Conservation (phyloP, 2,329 filamentous ascomycete species). For the Scedosporium minutisporum region DNA sequence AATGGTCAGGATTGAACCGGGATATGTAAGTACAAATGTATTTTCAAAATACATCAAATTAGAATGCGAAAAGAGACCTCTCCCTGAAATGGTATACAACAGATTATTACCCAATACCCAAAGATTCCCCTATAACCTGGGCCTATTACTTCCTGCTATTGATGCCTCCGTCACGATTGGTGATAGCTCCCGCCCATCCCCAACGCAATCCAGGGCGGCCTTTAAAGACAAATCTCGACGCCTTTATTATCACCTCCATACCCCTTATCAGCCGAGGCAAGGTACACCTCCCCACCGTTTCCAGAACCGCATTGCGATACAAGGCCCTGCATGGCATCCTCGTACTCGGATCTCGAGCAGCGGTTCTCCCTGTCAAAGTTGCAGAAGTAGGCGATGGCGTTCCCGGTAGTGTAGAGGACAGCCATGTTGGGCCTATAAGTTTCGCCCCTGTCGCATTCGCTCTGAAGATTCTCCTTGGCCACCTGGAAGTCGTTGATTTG, state of each 20-base stretch:
- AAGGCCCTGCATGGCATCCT: not conserved
- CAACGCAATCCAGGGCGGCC: not conserved
- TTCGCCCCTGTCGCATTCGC: conserved; percentile 8
- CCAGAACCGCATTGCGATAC: conserved; percentile 1
- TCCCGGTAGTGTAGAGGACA: conserved; percentile 8
- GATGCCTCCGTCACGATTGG: too few relatives aligned
- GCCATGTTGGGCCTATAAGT: conserved; percentile 4
- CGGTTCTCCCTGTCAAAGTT: conserved; percentile 7
- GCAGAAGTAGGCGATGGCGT: conserved; percentile 10
- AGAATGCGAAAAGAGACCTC: not conserved
- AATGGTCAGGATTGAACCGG: not conserved
- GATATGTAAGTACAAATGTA: not conserved
- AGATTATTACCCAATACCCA: not conserved
- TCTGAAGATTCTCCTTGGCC: conserved; percentile 9
- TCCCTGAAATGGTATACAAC: not conserved
- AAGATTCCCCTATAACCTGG: not conserved
- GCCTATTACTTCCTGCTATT: not conserved
- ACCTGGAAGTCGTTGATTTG: conserved; percentile 8
- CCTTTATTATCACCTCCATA: conserved; percentile 3
- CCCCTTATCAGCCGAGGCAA: not conserved
- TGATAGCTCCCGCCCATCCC: too few relatives aligned
- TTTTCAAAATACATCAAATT: not conserved
- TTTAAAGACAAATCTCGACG: not conserved
- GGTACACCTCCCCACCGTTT: not conserved
- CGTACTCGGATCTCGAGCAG: conserved; percentile 10